A percentile compares a stretch with the other conserved stretches of the same genome.
Evolutionary conservation across 1,284 basidiomycete genomes (phyloP).

Genomic region (Xerocomus nothofagi): DNA sequence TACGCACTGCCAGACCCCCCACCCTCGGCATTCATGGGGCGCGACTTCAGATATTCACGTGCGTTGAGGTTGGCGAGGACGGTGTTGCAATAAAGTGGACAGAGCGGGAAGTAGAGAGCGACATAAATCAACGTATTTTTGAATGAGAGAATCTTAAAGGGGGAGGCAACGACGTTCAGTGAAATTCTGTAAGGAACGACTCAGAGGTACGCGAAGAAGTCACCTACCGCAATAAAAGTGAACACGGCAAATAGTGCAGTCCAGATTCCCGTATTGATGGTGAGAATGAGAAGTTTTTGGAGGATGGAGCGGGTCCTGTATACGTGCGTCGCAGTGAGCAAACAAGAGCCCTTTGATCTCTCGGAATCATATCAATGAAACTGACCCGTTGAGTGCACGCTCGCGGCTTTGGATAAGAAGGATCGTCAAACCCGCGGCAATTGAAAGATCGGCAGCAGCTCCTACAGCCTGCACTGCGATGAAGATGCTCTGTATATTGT

Average conservation of each 20-base stretch:
- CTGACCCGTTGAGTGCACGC: not conserved
- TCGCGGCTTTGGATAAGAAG: not conserved
- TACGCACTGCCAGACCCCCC: not conserved
- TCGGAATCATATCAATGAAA: not conserved
- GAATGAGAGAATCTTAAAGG: not conserved
- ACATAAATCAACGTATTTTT: slow-evolving; percentile 4
- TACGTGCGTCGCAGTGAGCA: not conserved
- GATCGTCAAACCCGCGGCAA: not conserved
- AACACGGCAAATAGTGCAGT: slow-evolving; percentile 5
- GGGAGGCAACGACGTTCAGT: not conserved
- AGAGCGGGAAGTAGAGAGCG: slow-evolving; percentile 3
- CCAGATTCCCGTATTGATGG: slow-evolving; percentile 15
- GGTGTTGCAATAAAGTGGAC: slow-evolving; percentile 10
- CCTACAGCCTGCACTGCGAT: not conserved
- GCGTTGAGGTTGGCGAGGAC: slow-evolving; percentile 11
- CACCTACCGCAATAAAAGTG: slow-evolving; percentile 7
- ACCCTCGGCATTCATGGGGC: not conserved
- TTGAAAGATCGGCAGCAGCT: slow-evolving; percentile 3
- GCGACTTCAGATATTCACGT: not conserved
- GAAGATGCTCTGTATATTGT: not conserved
- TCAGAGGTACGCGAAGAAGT: not conserved
- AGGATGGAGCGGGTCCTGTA: not conserved
- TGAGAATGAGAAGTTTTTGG: slow-evolving; percentile 7
- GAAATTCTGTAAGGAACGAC: not conserved
- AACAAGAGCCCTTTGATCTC: no score